Conservation (phyloP, 2,329 filamentous ascomycete species). For the Stachybotrys echinatus region DNA sequence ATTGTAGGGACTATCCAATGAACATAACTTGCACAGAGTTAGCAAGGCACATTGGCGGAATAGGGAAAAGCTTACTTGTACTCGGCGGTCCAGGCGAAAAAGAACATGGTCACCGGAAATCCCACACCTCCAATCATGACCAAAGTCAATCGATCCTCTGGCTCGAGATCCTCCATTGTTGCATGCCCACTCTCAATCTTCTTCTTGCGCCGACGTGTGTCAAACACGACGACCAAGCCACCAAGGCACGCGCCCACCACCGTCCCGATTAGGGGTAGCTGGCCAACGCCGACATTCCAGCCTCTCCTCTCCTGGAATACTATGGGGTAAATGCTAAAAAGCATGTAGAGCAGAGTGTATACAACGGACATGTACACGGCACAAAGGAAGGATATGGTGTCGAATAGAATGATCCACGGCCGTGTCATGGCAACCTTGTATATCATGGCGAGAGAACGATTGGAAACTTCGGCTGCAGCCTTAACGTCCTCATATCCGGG, state of each 20-base stretch:
- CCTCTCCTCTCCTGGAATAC: conserved; percentile 47
- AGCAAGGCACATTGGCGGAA: conserved; percentile 15
- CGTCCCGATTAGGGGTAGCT: conserved; percentile 45
- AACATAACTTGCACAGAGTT: conserved; percentile 31
- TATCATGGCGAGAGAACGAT: conserved; percentile 34
- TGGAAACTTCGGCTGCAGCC: conserved; percentile 39
- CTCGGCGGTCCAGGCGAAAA: conserved; percentile 55
- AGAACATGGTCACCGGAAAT: conserved; percentile 55
- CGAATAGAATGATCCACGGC: conserved; percentile 49
- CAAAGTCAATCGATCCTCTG: conserved; percentile 53
- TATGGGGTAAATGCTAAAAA: conserved; percentile 53
- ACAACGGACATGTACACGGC: conserved; percentile 49
- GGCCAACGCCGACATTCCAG: conserved; percentile 48
- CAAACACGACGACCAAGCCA: conserved; percentile 31
- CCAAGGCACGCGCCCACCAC: conserved; percentile 42
- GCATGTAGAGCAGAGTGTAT: conserved; percentile 50
- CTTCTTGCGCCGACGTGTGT: conserved; percentile 31
- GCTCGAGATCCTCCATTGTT: conserved; percentile 19
- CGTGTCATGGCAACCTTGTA: conserved; percentile 48
- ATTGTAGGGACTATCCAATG: conserved; percentile 50
- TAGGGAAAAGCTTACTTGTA: conserved; percentile 33
- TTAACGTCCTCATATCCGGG: conserved; percentile 47
- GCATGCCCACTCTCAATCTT: conserved; percentile 30
- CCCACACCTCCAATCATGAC: conserved; percentile 48
- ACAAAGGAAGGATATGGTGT: conserved; percentile 45